Base-by-base conservation (phyloP, 2,329 filamentous ascomycete species). In the Diaporthe amygdali region DNA sequence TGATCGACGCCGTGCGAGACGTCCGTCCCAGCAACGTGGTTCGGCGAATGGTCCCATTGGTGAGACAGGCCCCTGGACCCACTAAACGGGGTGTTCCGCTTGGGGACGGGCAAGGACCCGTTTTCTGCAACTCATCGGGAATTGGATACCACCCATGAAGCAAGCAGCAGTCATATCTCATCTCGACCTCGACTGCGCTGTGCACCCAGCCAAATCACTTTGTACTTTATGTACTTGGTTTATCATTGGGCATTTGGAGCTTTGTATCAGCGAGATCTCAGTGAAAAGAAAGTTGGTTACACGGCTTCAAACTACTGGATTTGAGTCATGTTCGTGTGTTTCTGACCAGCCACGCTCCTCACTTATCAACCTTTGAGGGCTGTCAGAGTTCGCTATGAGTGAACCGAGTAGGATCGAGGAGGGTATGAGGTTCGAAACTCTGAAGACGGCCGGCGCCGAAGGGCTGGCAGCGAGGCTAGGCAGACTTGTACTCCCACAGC, bases 401-500 rank as follows among this genome's bases (percentile, higher is more conserved):
- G 71, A 73, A 39, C 30, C 25, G 1, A 41, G 25, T 3, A 47
- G n/a, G 20, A 41, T 47, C 22, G 67, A 69, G 44, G 67, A 69
- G 44, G 75, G 73, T 61, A 82, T 82, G 80, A 80, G 78, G 72
- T 89, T 90, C 73, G 82, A 85, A 70, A 76, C 89, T n/a, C 74
- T 89, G 34, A 84, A 81, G 71, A 77, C 80, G n/a, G 78, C 81
- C 17, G 73, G 80, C 2, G 76, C 78, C 27, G 81, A 84, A 69
- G 83, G 80, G 27, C 77, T 81, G 34, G 84, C 83, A 27, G 89
- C 93, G 44, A 89, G 95, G 66, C 82, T 96, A 10, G 95, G 93
- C 5, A 86, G 85, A 66, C 82, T 98, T 30, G 82, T 86, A 5
- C 80, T 96, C 7, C 85, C 81, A 76, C 90, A 82, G 51, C 87